phyloP scores from a whole-genome alignment of 2,329 filamentous ascomycete genomes.

The Fusarium tjaetaba region DNA sequence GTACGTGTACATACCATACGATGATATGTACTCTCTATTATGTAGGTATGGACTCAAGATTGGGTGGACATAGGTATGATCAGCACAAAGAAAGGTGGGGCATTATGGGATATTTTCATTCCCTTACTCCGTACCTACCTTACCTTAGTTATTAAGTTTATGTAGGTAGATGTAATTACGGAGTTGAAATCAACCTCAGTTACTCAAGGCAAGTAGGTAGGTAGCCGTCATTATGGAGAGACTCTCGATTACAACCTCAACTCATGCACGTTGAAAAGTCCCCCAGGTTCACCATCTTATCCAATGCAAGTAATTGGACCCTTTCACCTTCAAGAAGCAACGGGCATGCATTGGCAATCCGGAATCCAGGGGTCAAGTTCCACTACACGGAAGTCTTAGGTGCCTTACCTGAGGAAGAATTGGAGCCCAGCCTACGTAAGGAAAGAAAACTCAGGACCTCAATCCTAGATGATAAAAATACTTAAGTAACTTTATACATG shows the following conservation, averaged over 20 bases:
- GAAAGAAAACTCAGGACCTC: background rate
- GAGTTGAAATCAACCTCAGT: background rate
- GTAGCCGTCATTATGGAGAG: background rate
- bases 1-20: background rate
- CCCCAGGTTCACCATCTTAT: background rate
- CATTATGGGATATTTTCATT: background rate
- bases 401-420: conserved; percentile 33
- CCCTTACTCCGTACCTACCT: background rate
- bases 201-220: background rate
- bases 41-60: background rate
- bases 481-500: too few relatives aligned
- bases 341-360: conserved; percentile 5
- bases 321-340: background rate
- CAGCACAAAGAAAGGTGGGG: conserved; percentile 13
- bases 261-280: conserved; percentile 17
- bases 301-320: conserved; percentile 25
- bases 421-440: background rate
- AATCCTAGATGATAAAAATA: background rate
- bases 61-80: conserved; percentile 5
- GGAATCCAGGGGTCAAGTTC: conserved; percentile 20
- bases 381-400: conserved; percentile 21
- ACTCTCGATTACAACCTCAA: background rate
- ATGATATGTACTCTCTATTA: background rate
- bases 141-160: background rate
- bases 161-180: background rate